Evolutionary conservation across 345 rosid species (phyloP), one percentile per base, ranked within the genome.

Genomic region (Gossypium australe): DNA sequence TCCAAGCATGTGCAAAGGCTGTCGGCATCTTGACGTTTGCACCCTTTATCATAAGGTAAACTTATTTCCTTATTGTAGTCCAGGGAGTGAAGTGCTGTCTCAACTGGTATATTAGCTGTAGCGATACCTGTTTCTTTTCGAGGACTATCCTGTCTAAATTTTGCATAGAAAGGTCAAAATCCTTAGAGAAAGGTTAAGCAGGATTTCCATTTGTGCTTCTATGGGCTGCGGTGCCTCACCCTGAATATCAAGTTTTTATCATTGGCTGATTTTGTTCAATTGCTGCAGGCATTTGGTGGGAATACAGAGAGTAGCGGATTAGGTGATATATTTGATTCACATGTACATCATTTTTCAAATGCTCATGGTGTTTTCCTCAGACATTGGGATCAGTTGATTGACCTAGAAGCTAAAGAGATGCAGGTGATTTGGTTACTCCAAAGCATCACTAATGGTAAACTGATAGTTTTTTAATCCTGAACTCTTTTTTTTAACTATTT

Each of bases 1-100:
- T 84, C 96, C 88, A 73, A 89, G 83, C 79, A 85, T 88, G 79
- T 95, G 99, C 86, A 90, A 83, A 78, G 76, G 89, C 76, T 95
- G 99, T 78, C 97, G 96, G 59, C 99, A 93, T 87, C 85, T 95
- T 79, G 90, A 87, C 80, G 89, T 79, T 53, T 95, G 99, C 81
- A 87, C 93, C 67, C 82, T 93, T 75, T 91, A 91, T 85, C 99
- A 95, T 75, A 93, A 93, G 97, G 99, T 95, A 89, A 70, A 13
- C 53, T 71, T 80, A 78, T 78, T 44, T 56, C 75, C 71, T 38
- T 70, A 24, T 53, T 43, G 29, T 43, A 18, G 70, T 18, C 47
- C 25, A 65, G 27, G 69, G 52, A 43, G 16, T 65, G 9, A 43
- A 43, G 20, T 41, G 16, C 20, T 41, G 49, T 64, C 27, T 64